Conservation (phyloP, 2,329 filamentous ascomycete species). For the Cladosporium phlei region DNA sequence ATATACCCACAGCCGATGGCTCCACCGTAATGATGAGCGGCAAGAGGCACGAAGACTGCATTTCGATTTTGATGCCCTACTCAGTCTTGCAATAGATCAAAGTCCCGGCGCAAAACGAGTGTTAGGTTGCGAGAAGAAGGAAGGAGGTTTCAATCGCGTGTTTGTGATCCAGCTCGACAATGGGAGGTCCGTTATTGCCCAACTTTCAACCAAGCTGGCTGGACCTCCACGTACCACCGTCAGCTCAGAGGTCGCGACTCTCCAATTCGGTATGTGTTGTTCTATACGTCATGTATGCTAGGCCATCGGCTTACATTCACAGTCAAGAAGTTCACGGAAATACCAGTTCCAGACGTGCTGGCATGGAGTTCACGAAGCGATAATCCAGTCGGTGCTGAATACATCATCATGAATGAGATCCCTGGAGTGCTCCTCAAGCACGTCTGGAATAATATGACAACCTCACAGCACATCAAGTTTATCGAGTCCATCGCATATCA, state of each 20-base stretch:
- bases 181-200: slow-evolving; percentile 32
- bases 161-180: slow-evolving; percentile 35
- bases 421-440: slow-evolving; percentile 29
- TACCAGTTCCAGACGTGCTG: slow-evolving; percentile 21
- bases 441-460: slow-evolving; percentile 11
- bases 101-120: neutral
- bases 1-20: neutral
- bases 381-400: slow-evolving; percentile 23
- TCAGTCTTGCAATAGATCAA: neutral
- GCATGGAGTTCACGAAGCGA: slow-evolving; percentile 18
- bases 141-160: slow-evolving; percentile 35
- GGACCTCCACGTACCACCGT: slow-evolving; percentile 33
- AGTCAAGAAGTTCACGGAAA: slow-evolving; percentile 20
- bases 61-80: neutral
- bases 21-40: neutral
- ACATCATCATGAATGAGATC: slow-evolving; percentile 26
- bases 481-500: neutral
- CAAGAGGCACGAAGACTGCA: slow-evolving; percentile 1
- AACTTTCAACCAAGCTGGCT: slow-evolving; percentile 36
- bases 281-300: too few relatives aligned
- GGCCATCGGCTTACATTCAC: too few relatives aligned
- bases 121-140: slow-evolving; percentile 8
- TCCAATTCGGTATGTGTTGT: slow-evolving; percentile 29
- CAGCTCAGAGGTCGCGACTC: slow-evolving; percentile 37
- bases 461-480: slow-evolving; percentile 29